Evolutionary conservation across 2,329 filamentous ascomycete genomes (phyloP).

Genomic region (Xylariaceae sp.): DNA sequence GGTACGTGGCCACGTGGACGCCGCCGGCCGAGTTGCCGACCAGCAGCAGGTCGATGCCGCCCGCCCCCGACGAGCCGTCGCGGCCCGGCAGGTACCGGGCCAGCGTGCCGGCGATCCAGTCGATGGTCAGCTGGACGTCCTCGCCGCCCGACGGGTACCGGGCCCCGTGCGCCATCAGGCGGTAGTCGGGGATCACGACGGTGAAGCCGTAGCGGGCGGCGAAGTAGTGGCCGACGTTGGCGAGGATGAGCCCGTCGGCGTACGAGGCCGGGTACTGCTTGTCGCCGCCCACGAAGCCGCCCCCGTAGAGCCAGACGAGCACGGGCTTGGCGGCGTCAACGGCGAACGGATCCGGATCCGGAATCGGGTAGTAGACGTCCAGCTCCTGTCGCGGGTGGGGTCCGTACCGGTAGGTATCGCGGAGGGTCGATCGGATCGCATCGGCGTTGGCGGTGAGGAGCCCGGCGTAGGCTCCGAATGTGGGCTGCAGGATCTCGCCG

Average conservation of each 20-base stretch:
- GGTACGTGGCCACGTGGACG: slow-evolving; percentile 29
- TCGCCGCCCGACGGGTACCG: slow-evolving; percentile 32
- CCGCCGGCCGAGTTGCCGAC: slow-evolving; percentile 34
- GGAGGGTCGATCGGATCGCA: slow-evolving; percentile 19
- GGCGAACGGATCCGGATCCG: slow-evolving; percentile 3
- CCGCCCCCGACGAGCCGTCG: slow-evolving; percentile 17
- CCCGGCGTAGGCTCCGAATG: slow-evolving; percentile 17
- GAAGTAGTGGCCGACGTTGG: slow-evolving; percentile 33
- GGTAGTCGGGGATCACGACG: slow-evolving; percentile 30
- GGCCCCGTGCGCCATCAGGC: slow-evolving; percentile 30
- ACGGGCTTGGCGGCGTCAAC: slow-evolving; percentile 15
- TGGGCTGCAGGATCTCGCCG: slow-evolving; percentile 15
- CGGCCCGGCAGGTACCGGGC: too few relatives aligned
- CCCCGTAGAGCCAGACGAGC: slow-evolving; percentile 26
- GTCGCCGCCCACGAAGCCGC: slow-evolving; percentile 25
- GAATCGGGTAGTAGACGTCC: slow-evolving; percentile 28
- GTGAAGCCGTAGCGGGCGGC: slow-evolving; percentile 26
- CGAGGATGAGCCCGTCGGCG: slow-evolving; percentile 22
- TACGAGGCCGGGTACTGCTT: slow-evolving; percentile 20
- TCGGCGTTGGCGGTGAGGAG: slow-evolving; percentile 15
- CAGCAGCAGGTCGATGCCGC: slow-evolving; percentile 26
- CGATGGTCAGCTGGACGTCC: slow-evolving; percentile 27
- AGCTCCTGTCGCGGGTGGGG: slow-evolving; percentile 27
- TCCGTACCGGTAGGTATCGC: slow-evolving; percentile 27
- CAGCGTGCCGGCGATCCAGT: slow-evolving; percentile 25